Evolutionary conservation across 2,329 filamentous ascomycete species (phyloP), one percentile per base, ranked within the genome.

Genomic region (Helminthosporium solani): DNA sequence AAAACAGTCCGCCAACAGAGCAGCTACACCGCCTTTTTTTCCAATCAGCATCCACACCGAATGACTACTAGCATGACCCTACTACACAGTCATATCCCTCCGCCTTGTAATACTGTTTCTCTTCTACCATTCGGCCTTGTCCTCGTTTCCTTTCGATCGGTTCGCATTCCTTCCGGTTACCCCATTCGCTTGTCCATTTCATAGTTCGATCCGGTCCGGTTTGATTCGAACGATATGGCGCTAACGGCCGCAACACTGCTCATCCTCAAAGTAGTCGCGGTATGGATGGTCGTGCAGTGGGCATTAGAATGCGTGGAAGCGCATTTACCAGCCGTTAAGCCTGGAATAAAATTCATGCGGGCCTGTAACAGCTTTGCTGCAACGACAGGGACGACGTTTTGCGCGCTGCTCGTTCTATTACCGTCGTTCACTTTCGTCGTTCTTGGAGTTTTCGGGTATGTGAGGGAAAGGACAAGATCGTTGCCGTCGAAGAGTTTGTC

Each of bases 341-440:
- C 46, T 7, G 42, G 33, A 21, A 28, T 44, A 12, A 18, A 14
- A 3, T 40, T 31, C 20, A 49, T 49, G 46, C 35, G 33, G 37
- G 33, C 27, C 12, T 33, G 31, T 9, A 43, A 49, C 12, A 35
- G 35, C 33, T 49, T 44, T 27, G 37, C 38, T 20, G 37, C 43
- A 14, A 43, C 34, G 4, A 37, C 46, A 9, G 41, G 36, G 14
- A 44, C 38, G 27, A 49, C 46, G 33, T 44, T 49, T 30, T 44
- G 46, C 46, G 46, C 42, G 14, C 37, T 49, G 27, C 38, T 49
- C 11, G 41, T 49, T 15, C 33, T 49, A 16, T 33, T 49, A 25
- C 46, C 46, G 28, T 44, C 46, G 23, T 49, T 44, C 16, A 42
- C 39, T 11, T 44, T 45, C 15, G 46, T 49, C 9, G 42, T 49